Conservation (phyloP, 176 grass and related monocot genomes). For the Elymus sibiricus region DNA sequence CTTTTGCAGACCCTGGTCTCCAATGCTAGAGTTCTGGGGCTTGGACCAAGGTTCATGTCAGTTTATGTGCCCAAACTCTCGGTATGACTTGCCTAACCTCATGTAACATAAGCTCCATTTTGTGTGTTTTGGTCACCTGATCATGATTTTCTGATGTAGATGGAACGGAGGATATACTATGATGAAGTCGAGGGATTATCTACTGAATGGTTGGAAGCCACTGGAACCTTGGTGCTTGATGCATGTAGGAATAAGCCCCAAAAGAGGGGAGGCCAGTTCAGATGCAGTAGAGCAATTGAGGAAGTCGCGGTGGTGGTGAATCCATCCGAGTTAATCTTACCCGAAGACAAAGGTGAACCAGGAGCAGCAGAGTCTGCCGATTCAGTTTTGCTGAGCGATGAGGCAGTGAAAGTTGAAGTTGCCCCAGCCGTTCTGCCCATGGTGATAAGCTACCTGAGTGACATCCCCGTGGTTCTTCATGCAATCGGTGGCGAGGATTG, state of each 20-base stretch:
- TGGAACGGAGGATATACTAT: slow-evolving; percentile 91
- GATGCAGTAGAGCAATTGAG: slow-evolving; percentile 57
- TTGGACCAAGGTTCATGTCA: slow-evolving; percentile 96
- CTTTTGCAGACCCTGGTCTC: slow-evolving; percentile 62
- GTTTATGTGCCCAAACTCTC: slow-evolving; percentile 78
- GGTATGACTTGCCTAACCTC: slow-evolving; percentile 42
- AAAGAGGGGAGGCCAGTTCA: slow-evolving; percentile 47
- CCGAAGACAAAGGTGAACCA: slow-evolving; percentile 43
- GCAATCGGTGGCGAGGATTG: slow-evolving; percentile 68
- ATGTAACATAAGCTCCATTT: slow-evolving; percentile 6
- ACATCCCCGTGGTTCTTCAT: slow-evolving; percentile 77
- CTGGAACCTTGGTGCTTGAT: slow-evolving; percentile 75
- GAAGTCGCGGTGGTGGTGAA: slow-evolving; percentile 72
- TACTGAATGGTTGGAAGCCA: slow-evolving; percentile 85
- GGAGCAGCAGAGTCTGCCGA: slow-evolving; percentile 25
- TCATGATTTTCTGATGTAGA: slow-evolving; percentile 48
- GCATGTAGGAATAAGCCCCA: slow-evolving; percentile 49
- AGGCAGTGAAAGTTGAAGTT: slow-evolving; percentile 28
- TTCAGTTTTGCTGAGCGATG: slow-evolving; percentile 26
- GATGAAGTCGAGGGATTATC: slow-evolving; percentile 77
- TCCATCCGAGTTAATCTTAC: slow-evolving; percentile 42
- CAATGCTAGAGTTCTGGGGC: slow-evolving; percentile 79
- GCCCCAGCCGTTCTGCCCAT: slow-evolving; percentile 64
- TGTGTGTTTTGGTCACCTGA: slow-evolving; percentile 3
- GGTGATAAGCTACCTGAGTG: slow-evolving; percentile 63